Conservation (phyloP, 768 basidiomycete genomes). For the Amylocystis lapponica region DNA sequence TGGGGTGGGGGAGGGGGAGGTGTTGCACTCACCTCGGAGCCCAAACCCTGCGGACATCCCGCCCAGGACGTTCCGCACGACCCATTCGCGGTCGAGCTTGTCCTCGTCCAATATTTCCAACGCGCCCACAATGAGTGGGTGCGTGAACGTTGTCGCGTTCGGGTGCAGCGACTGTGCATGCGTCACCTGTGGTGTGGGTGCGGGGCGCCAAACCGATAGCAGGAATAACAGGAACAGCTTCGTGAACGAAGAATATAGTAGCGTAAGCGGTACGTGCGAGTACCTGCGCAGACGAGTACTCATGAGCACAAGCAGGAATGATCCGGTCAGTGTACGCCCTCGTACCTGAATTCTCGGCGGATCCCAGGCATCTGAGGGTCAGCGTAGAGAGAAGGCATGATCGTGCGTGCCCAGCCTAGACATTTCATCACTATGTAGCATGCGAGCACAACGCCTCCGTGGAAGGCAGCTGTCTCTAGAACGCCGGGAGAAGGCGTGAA, state of each 20-base stretch:
- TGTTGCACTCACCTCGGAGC: slow-evolving; percentile 50
- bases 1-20: no score
- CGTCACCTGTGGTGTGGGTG: slow-evolving; percentile 19
- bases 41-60: slow-evolving; percentile 88
- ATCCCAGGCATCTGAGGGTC: slow-evolving; percentile 38
- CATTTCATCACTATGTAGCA: slow-evolving; percentile 47
- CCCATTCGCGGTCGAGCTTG: slow-evolving; percentile 75
- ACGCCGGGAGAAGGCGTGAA: neutral
- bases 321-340: neutral
- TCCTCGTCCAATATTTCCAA: slow-evolving; percentile 65
- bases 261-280: slow-evolving; percentile 69
- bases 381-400: slow-evolving; percentile 5
- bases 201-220: slow-evolving; percentile 73
- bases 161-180: slow-evolving; percentile 10
- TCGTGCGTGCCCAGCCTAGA: slow-evolving; percentile 16
- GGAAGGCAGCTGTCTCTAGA: slow-evolving; percentile 72
- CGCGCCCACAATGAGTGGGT: slow-evolving; percentile 32
- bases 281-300: slow-evolving; percentile 35
- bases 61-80: slow-evolving; percentile 76
- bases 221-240: slow-evolving; percentile 82
- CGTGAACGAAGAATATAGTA: slow-evolving; percentile 79
- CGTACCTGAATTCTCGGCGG: slow-evolving; percentile 57
- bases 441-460: slow-evolving; percentile 55
- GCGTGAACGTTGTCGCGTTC: slow-evolving; percentile 24
- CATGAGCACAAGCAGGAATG: neutral